These are phyloP conservation scores for Capsicum chinense DNA, from an alignment of 257 asterid species.

Conservation along the genomic window DNA sequence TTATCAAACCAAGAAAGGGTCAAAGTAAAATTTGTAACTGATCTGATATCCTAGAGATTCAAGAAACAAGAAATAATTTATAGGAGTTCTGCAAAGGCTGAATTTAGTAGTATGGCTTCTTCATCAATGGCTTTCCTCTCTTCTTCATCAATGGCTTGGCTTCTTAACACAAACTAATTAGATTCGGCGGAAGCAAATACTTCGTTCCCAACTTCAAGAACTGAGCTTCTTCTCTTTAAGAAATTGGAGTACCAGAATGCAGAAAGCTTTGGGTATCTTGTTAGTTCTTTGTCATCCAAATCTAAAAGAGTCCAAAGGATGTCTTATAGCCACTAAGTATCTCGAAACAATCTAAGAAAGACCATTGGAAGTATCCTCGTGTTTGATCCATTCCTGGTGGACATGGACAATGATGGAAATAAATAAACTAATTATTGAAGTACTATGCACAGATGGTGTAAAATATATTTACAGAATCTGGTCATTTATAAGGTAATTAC, in stretches of 20 bases:
- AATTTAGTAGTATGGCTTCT: too few species aligned
- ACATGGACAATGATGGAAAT: background rate
- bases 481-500: background rate
- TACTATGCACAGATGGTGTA: background rate
- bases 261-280: conserved; percentile 52
- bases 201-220: background rate
- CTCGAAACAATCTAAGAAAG: conserved; percentile 65
- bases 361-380: conserved; percentile 60
- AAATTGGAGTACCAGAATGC: conserved; percentile 58
- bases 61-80: too few species aligned
- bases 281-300: conserved; percentile 52
- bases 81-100: too few species aligned
- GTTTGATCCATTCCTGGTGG: conserved; percentile 56
- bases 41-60: too few species aligned
- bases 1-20: too few species aligned
- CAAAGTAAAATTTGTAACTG: too few species aligned
- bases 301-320: conserved; percentile 52
- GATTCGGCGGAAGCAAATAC: background rate
- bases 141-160: too few species aligned
- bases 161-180: background rate
- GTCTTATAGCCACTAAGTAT: conserved; percentile 43
- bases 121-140: background rate
- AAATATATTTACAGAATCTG: background rate
- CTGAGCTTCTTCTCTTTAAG: conserved; percentile 43
- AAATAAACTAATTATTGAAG: background rate